Conservation (phyloP, 495 filamentous ascomycete genomes). For the Collariella sp. region DNA sequence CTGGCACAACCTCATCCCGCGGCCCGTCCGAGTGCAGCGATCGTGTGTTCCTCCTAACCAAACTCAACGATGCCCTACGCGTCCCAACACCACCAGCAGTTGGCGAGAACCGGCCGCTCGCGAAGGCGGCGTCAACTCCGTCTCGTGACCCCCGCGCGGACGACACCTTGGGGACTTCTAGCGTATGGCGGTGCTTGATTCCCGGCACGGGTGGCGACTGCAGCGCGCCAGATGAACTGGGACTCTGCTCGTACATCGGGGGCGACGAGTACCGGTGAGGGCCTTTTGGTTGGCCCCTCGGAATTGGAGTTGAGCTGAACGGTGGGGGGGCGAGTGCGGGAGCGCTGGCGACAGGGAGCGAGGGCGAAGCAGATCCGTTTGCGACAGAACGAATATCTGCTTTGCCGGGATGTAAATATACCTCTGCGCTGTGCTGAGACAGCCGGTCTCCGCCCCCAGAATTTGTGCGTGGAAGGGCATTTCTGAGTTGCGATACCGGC, state of each 20-base stretch:
- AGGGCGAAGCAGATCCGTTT: conserved; percentile 13
- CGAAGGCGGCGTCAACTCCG: conserved; percentile 55
- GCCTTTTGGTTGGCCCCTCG: conserved; percentile 27
- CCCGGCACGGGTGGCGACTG: conserved; percentile 39
- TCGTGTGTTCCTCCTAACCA: conserved; percentile 72
- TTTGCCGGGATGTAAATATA: conserved; percentile 26
- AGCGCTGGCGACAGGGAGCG: conserved; percentile 14
- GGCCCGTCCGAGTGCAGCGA: conserved; percentile 77
- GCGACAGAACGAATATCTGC: conserved; percentile 27
- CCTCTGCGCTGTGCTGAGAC: conserved; percentile 15
- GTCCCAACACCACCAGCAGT: conserved; percentile 45
- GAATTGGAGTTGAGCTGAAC: conserved; percentile 34
- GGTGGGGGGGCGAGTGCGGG: conserved; percentile 34
- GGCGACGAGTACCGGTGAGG: conserved; percentile 71
- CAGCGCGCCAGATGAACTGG: conserved; percentile 36
- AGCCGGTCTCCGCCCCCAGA: conserved; percentile 6
- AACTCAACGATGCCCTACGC: conserved; percentile 70
- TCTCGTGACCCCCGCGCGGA: conserved; percentile 44
- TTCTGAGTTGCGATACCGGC: conserved; percentile 3
- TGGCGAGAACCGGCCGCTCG: conserved; percentile 80
- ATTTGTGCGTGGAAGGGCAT: conserved; percentile 8
- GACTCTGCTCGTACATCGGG: conserved; percentile 43
- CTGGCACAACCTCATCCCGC: conserved; percentile 72
- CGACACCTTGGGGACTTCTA: conserved; percentile 67
- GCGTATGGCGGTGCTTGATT: conserved; percentile 75